Percentiles rank a stretch among this genome's conserved stretches.
phyloP scores from a whole-genome alignment of 805 yeast genomes.

The Nakazawaea wyomingensis region DNA sequence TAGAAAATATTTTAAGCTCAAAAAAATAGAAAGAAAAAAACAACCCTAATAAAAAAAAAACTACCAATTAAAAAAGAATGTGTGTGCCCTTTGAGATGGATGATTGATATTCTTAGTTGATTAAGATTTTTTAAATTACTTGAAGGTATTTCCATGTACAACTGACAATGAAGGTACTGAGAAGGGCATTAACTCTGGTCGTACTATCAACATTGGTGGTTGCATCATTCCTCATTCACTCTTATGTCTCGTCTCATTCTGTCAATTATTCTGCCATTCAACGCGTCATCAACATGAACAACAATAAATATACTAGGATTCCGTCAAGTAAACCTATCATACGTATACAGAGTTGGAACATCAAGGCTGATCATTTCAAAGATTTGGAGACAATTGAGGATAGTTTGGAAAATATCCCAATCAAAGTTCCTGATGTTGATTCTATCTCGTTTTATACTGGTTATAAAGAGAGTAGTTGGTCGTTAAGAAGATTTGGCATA shows the following conservation, averaged over 20 bases:
- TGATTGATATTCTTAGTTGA: no score
- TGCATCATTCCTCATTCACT: conserved; percentile 5
- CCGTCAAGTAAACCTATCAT: conserved; percentile 9
- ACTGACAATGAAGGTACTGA: conserved; percentile 7
- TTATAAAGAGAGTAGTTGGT: conserved; percentile 29
- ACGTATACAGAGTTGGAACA: conserved; percentile 24
- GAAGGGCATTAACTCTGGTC: conserved; percentile 2
- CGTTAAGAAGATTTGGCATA: conserved; percentile 28
- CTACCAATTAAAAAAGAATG: no score
- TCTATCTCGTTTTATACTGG: conserved; percentile 22
- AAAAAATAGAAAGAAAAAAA: no score
- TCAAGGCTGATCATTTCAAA: conserved; percentile 22
- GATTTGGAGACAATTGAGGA: conserved; percentile 19
- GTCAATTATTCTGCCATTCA: conserved; percentile 9
- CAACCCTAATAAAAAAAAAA: no score
- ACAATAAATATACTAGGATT: conserved; percentile 1
- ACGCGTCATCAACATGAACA: conserved; percentile 6
- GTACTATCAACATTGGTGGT: conserved; percentile 8
- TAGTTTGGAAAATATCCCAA: conserved; percentile 17
- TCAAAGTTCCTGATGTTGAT: conserved; percentile 19
- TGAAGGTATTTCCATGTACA: no score
- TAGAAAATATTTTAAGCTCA: no score
- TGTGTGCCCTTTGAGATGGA: no score
- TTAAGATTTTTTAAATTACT: no score
- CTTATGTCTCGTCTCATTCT: conserved; percentile 10